phyloP scores from a whole-genome alignment of 2,329 filamentous ascomycete genomes.

The Talaromyces sp. region DNA sequence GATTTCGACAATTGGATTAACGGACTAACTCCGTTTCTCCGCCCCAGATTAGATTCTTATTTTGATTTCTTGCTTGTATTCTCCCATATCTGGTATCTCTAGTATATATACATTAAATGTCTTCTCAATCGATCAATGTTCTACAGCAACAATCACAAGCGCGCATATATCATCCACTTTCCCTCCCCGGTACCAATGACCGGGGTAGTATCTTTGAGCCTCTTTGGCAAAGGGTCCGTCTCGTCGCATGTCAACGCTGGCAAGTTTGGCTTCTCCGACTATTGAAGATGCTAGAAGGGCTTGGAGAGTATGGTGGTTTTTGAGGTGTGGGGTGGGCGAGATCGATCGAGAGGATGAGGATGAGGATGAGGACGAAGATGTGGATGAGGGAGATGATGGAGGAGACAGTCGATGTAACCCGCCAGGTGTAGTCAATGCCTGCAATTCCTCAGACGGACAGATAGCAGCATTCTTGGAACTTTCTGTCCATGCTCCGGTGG shows the following conservation, averaged over 20 bases:
- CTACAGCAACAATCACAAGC: constrained; percentile 71
- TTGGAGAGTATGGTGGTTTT: constrained; percentile 59
- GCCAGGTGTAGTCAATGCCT: constrained; percentile 50
- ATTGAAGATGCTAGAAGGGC: constrained; percentile 74
- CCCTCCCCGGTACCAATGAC: constrained; percentile 83
- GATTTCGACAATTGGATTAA: no score
- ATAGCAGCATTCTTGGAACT: constrained; percentile 53
- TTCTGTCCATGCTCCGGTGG: constrained; percentile 68
- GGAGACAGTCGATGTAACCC: constrained; percentile 30
- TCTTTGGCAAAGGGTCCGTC: constrained; percentile 95
- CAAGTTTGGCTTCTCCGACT: constrained; percentile 75
- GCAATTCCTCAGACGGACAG: constrained; percentile 59
- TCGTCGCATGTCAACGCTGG: constrained; percentile 73
- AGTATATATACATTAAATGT: neutral
- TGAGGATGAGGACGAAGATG: constrained; percentile 19
- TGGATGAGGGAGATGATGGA: constrained; percentile 14
- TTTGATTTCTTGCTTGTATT: neutral
- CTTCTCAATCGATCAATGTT: constrained; percentile 20
- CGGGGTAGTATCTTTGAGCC: constrained; percentile 80
- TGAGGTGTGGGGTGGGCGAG: constrained; percentile 14
- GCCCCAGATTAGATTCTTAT: neutral
- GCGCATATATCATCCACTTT: constrained; percentile 96
- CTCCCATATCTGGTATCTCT: neutral
- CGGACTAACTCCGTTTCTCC: neutral
- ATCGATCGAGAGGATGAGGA: constrained; percentile 18